phyloP scores from a whole-genome alignment of 1,284 basidiomycete species.

The Moesziomyces parantarcticus region DNA sequence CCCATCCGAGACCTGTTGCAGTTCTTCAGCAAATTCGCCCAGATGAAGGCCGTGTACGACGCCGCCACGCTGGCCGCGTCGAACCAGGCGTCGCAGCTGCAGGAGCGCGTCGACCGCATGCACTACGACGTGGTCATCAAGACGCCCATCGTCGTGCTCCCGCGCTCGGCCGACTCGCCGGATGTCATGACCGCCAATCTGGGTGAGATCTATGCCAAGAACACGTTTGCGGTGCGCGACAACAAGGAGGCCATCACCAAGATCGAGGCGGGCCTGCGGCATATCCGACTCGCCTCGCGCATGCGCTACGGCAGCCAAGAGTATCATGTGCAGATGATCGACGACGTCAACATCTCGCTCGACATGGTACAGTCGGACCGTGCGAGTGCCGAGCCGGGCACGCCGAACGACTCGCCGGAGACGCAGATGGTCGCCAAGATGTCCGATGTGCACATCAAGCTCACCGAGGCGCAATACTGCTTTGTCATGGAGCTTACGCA shows the following conservation, averaged over 20 bases:
- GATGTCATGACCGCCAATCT: conserved; percentile 85
- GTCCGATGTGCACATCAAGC: conserved; percentile 87
- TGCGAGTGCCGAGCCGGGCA: conserved; percentile 7
- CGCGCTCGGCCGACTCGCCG: conserved; percentile 76
- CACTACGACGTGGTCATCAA: conserved; percentile 89
- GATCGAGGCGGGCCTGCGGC: conserved; percentile 82
- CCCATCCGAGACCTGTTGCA: conserved; percentile 86
- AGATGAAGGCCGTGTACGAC: conserved; percentile 83
- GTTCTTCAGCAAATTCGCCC: conserved; percentile 88
- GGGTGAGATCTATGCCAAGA: conserved; percentile 88
- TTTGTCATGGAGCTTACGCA: conserved; percentile 79
- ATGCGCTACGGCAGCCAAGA: conserved; percentile 52
- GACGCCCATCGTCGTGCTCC: conserved; percentile 92
- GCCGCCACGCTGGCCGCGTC: conserved; percentile 92
- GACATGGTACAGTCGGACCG: conserved; percentile 75
- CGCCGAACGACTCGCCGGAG: conserved; percentile 67
- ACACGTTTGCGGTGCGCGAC: conserved; percentile 74
- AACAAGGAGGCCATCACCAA: conserved; percentile 59
- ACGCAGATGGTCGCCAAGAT: conserved; percentile 75
- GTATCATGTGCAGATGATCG: conserved; percentile 79
- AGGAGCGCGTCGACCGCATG: conserved; percentile 76
- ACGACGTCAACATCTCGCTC: conserved; percentile 85
- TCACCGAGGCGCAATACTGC: conserved; percentile 91
- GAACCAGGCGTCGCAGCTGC: conserved; percentile 79
- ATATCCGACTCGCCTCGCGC: conserved; percentile 77